A percentile compares a stretch with the other conserved stretches of the same genome.
phyloP scores from a whole-genome alignment of 1,284 basidiomycete species.

The Cutaneotrichosporon arboriforme region DNA sequence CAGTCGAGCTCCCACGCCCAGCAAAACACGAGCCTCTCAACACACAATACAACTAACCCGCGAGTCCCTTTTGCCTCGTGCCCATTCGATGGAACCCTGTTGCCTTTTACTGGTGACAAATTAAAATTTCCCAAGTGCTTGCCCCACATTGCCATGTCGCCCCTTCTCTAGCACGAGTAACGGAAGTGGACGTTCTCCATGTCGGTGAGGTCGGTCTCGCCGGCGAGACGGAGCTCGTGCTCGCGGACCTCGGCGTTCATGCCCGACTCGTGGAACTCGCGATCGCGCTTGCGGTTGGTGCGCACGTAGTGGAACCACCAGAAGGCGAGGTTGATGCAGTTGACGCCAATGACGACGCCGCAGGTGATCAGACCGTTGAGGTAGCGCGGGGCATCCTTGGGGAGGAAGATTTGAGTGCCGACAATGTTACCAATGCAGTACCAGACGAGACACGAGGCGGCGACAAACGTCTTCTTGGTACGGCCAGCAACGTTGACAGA shows the following conservation, averaged over 20 bases:
- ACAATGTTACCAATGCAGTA: slow-evolving; percentile 29
- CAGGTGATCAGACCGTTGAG: slow-evolving; percentile 19
- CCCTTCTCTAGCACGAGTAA: slow-evolving; percentile 4
- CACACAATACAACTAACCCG: too few relatives aligned
- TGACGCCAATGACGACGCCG: slow-evolving; percentile 20
- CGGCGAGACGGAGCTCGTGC: slow-evolving; percentile 21
- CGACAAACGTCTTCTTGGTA: slow-evolving; percentile 31
- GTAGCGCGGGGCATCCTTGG: slow-evolving; percentile 25
- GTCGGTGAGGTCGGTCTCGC: slow-evolving; percentile 30
- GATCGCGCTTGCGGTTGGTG: slow-evolving; percentile 22
- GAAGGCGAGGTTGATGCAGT: slow-evolving; percentile 13
- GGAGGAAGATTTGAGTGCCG: slow-evolving; percentile 27
- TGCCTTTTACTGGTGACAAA: too few relatives aligned
- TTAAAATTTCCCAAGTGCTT: too few relatives aligned
- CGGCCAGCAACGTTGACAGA: slow-evolving; percentile 30
- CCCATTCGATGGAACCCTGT: too few relatives aligned
- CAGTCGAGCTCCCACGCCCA: too few relatives aligned
- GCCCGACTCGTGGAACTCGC: slow-evolving; percentile 19
- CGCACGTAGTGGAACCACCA: slow-evolving; percentile 27
- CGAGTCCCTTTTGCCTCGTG: too few relatives aligned
- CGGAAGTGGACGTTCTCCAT: slow-evolving; percentile 10
- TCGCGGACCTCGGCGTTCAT: slow-evolving; percentile 20
- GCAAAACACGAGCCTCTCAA: too few relatives aligned
- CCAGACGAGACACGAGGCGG: slow-evolving; percentile 16
- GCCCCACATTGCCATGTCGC: too few relatives aligned